A percentile compares a stretch with the other conserved stretches of the same genome.
Conservation (phyloP, 2,329 filamentous ascomycete species). For the Arthrobotrys conoides region DNA sequence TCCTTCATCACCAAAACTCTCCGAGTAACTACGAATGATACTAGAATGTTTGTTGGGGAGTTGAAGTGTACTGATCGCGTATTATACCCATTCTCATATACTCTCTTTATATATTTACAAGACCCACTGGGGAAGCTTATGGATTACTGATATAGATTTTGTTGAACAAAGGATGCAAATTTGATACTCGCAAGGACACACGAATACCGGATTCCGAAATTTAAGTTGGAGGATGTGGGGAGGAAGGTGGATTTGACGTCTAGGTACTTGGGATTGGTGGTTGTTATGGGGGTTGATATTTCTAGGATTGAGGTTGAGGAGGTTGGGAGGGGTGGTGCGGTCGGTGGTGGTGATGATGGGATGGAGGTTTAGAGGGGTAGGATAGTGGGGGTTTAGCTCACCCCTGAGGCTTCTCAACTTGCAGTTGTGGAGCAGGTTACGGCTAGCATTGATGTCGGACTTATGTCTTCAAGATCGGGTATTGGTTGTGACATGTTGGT, state of each 20-base stretch:
- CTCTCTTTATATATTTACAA: not conserved
- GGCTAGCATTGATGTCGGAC: too few species aligned
- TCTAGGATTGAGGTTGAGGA: constrained; percentile 90
- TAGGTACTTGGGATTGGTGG: constrained; percentile 88
- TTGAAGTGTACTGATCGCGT: constrained; percentile 97
- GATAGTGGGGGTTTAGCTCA: not conserved
- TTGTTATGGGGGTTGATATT: constrained; percentile 88
- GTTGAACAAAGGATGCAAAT: constrained; percentile 78
- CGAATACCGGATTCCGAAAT: constrained; percentile 84
- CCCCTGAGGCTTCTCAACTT: too few species aligned
- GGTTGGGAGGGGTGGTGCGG: constrained; percentile 11
- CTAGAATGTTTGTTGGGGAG: constrained; percentile 87
- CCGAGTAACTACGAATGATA: constrained; percentile 83
- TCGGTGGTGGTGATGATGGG: constrained; percentile 2
- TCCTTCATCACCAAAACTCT: constrained; percentile 83
- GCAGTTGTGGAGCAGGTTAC: too few species aligned
- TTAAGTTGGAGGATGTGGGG: constrained; percentile 47
- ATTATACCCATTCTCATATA: constrained; percentile 65
- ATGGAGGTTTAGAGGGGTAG: constrained; percentile 16
- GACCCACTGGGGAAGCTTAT: too few species aligned
- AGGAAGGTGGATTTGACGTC: constrained; percentile 80
- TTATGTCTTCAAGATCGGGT: too few species aligned
- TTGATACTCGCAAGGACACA: constrained; percentile 87
- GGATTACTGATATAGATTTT: not conserved
- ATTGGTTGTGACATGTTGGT: too few species aligned